These are phyloP conservation scores for Davidsoniella australis DNA, from an alignment of 2,329 filamentous ascomycete genomes.

Conservation along the genomic window DNA sequence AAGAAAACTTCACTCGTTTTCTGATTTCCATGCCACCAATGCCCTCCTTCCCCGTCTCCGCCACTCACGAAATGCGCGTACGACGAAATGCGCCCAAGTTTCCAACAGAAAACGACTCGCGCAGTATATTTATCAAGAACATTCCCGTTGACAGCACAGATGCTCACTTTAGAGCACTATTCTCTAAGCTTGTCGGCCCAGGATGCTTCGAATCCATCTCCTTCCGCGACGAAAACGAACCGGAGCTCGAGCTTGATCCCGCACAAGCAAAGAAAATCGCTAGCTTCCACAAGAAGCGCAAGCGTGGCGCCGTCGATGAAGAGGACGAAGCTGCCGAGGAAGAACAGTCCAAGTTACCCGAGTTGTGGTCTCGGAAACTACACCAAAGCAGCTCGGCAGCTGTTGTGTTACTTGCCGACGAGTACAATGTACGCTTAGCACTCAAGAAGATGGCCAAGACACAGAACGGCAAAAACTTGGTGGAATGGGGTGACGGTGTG, in stretches of 20 bases:
- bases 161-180: slow-evolving; percentile 56
- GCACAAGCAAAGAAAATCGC: slow-evolving; percentile 25
- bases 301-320: slow-evolving; percentile 24
- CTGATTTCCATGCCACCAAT: slow-evolving; percentile 47
- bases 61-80: slow-evolving; percentile 69
- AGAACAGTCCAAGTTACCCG: slow-evolving; percentile 45
- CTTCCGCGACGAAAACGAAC: slow-evolving; percentile 48
- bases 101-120: slow-evolving; percentile 52
- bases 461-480: slow-evolving; percentile 36
- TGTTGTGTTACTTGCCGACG: slow-evolving; percentile 69
- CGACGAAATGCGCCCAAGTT: slow-evolving; percentile 68
- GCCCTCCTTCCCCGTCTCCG: slow-evolving; percentile 40
- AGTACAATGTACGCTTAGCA: slow-evolving; percentile 56
- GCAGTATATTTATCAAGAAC: slow-evolving; percentile 84
- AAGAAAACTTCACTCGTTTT: slow-evolving; percentile 50
- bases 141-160: slow-evolving; percentile 72
- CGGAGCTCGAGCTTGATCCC: slow-evolving; percentile 19
- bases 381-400: slow-evolving; percentile 62
- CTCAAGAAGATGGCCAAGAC: slow-evolving; percentile 56
- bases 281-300: slow-evolving; percentile 32
- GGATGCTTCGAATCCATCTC: slow-evolving; percentile 61
- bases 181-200: slow-evolving; percentile 55
- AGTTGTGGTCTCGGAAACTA: slow-evolving; percentile 55
- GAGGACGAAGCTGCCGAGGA: slow-evolving; percentile 42
- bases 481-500: slow-evolving; percentile 52